Conservation (phyloP, 139 green algal genomes). For the Picochlorum sp. region DNA sequence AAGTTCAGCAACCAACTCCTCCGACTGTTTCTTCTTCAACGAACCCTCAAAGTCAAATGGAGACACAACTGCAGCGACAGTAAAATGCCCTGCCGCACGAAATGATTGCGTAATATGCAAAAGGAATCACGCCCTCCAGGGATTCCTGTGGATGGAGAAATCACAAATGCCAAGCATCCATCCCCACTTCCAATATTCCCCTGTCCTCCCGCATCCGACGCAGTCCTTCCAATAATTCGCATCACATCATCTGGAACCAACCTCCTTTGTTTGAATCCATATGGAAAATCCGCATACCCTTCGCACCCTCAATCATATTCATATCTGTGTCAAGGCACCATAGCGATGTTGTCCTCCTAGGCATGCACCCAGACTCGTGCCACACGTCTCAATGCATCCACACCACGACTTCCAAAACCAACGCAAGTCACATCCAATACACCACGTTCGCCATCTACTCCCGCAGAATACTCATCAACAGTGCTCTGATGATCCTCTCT, state of each 20-base stretch:
- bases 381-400: slow-evolving; percentile 46
- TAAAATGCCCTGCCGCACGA: slow-evolving; percentile 59
- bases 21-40: slow-evolving; percentile 47
- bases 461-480: no score
- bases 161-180: slow-evolving; percentile 49
- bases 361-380: slow-evolving; percentile 6
- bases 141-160: slow-evolving; percentile 40
- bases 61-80: slow-evolving; percentile 50
- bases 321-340: slow-evolving; percentile 43
- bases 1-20: slow-evolving; percentile 46
- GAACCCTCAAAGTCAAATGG: slow-evolving; percentile 71
- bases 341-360: neutral
- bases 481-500: no score
- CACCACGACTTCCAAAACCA: slow-evolving; percentile 51
- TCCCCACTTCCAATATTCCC: slow-evolving; percentile 30
- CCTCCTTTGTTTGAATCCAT: neutral
- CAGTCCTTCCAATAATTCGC: slow-evolving; percentile 26
- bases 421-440: slow-evolving; percentile 9
- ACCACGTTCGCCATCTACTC: no score
- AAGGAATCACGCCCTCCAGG: slow-evolving; percentile 43
- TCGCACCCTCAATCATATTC: slow-evolving; percentile 12
- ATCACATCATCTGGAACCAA: slow-evolving; percentile 17
- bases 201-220: slow-evolving; percentile 34
- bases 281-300: slow-evolving; percentile 13
- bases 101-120: slow-evolving; percentile 54